Base-by-base conservation (phyloP, 2,329 filamentous ascomycete species). In the Alternaria gansuensis region DNA sequence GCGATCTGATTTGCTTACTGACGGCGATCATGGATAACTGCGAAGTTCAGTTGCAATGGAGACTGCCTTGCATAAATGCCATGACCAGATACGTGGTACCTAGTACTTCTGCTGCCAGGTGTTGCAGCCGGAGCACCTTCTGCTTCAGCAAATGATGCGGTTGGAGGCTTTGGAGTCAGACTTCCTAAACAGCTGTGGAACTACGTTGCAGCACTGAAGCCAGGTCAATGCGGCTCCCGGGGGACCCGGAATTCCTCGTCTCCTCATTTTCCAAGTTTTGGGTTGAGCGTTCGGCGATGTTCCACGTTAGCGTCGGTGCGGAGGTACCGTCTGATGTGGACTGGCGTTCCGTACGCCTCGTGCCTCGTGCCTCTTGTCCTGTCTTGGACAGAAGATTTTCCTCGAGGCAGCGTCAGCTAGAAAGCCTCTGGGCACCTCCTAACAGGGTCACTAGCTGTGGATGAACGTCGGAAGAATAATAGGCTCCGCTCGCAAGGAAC, bases 1-100 rank as follows among this genome's bases (percentile, higher is more conserved):
- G 40, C 24, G 23, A 10, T 11, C 39, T 66, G 55, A 66, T 64
- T 67, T 51, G 65, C 36, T 33, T n/a, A 24, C 11, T 7, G 10
- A n/a, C 24, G 21, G n/a, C 28, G 31, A n/a, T 21, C 40, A 21
- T 41, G 11, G 23, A 29, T 17, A 21, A 13, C 23, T 33, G n/a
- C 8, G 21, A 34, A 11, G 17, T 23, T 43, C 33, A 23, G 31
- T 33, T 34, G 57, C 53, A 34, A 39, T 49, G 26, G 44, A 17
- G 44, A 23, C 23, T 17, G 33, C 36, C 14, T 31, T 26, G 24
- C 24, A n/a, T 40, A 34, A 44, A 34, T 10, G 23, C 33, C 3
- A 44, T n/a, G 31, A 26, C 26, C 7, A 24, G n/a, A 44, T 26
- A 44, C 23, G 37, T 24, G 13, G 21, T 44, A 24, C 10, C 14